These are phyloP conservation scores for Chloromonas sp. DNA, from an alignment of 163 green algal genomes.

Conservation along the genomic window DNA sequence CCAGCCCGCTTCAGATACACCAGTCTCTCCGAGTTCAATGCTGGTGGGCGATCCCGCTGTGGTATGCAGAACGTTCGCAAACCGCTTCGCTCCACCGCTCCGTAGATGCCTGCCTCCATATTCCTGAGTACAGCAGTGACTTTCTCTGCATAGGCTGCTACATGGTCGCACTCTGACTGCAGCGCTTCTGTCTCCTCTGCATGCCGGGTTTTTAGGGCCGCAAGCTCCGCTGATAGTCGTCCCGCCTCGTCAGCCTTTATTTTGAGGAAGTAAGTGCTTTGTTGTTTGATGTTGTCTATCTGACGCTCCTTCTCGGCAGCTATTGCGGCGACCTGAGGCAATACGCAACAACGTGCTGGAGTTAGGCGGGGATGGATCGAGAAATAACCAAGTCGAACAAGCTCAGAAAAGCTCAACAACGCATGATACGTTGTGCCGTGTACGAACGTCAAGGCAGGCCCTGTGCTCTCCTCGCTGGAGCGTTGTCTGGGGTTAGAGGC, in stretches of 20 bases:
- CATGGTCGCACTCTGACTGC: not conserved
- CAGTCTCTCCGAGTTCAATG: conserved; percentile 18
- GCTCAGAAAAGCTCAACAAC: not conserved
- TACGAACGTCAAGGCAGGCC: too few relatives aligned
- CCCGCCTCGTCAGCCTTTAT: conserved; percentile 13
- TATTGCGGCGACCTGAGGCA: conserved; percentile 8
- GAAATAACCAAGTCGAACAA: not conserved
- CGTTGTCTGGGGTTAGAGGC: too few relatives aligned
- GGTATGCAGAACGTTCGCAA: conserved; percentile 29
- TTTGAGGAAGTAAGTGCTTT: conserved; percentile 20
- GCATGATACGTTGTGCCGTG: not conserved
- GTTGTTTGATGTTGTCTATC: conserved; percentile 27
- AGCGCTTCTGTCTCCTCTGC: conserved; percentile 11
- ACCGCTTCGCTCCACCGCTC: conserved; percentile 23
- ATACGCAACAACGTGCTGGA: not conserved
- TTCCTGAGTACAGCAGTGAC: conserved; percentile 30
- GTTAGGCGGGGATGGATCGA: not conserved
- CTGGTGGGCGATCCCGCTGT: conserved; percentile 14
- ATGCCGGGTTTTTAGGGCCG: not conserved
- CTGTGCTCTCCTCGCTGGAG: too few relatives aligned
- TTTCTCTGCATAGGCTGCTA: conserved; percentile 4
- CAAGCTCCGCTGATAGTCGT: conserved; percentile 15
- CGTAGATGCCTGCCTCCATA: conserved; percentile 29
- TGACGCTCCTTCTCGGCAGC: conserved; percentile 20
- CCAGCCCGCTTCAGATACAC: conserved; percentile 3